Conservation (phyloP, 768 basidiomycete genomes). For the Galerina sulciceps region DNA sequence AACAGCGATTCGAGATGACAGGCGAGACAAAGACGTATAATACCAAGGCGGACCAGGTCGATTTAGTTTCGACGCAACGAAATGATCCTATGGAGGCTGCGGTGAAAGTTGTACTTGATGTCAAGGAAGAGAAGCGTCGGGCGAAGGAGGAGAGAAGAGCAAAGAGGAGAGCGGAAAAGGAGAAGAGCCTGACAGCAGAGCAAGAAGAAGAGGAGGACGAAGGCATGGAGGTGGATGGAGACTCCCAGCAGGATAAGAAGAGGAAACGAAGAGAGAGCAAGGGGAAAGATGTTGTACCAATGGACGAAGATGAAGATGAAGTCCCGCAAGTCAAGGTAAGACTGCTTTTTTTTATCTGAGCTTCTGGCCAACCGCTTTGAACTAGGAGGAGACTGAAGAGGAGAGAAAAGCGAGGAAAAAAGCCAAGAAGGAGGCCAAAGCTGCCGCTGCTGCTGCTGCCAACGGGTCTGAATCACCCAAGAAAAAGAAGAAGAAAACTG, state of each 20-base stretch:
- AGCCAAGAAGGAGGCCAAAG: constrained; percentile 79
- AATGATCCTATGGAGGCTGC: constrained; percentile 76
- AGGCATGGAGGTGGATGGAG: constrained; percentile 49
- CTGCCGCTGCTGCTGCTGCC: constrained; percentile 42
- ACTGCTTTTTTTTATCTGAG: constrained; percentile 10
- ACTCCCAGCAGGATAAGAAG: constrained; percentile 35
- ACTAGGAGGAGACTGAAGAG: constrained; percentile 75
- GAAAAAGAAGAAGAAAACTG: constrained; percentile 68
- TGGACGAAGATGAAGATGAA: constrained; percentile 31
- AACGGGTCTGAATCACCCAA: constrained; percentile 36
- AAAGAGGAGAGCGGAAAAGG: constrained; percentile 65
- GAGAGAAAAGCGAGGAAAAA: constrained; percentile 83
- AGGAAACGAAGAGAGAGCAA: constrained; percentile 51
- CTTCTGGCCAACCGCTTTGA: constrained; percentile 1
- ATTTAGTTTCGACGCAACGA: constrained; percentile 85
- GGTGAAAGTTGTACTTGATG: constrained; percentile 74
- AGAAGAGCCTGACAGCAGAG: constrained; percentile 24
- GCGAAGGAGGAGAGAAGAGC: constrained; percentile 80
- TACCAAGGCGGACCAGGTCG: constrained; percentile 79
- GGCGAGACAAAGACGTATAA: constrained; percentile 88
- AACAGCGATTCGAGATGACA: constrained; percentile 79
- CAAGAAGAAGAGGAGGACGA: constrained; percentile 39
- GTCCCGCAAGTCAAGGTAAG: constrained; percentile 46
- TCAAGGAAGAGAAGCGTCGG: constrained; percentile 86
- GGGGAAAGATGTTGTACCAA: constrained; percentile 18